Percentiles rank a stretch among this genome's conserved stretches.
These are phyloP conservation scores for Beauveria brongniartii DNA, from an alignment of 2,329 filamentous ascomycete species.

Conservation along the genomic window DNA sequence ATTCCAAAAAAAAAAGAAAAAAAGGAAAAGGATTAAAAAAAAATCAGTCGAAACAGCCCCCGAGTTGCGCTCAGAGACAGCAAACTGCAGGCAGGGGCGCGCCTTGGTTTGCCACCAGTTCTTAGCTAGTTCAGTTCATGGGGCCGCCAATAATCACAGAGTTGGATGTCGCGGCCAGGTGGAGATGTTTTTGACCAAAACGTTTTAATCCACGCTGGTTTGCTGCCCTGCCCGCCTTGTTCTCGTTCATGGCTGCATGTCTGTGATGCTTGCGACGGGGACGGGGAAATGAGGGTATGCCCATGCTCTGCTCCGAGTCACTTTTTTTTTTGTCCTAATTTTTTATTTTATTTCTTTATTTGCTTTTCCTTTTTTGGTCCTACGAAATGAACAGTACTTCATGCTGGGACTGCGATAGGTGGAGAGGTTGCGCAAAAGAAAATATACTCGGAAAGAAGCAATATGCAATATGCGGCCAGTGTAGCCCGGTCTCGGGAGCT, in stretches of 20 bases:
- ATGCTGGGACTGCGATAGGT: background rate
- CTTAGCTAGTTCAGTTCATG: background rate
- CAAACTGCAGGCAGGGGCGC: background rate
- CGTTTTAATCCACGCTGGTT: background rate
- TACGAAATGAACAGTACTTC: too few species aligned
- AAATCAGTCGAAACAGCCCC: background rate
- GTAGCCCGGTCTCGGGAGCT: background rate
- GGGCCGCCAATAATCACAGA: background rate
- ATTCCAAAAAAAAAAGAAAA: background rate
- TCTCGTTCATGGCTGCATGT: background rate
- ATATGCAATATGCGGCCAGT: background rate
- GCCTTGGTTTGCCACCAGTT: background rate
- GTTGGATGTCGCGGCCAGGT: slow-evolving; percentile 1
- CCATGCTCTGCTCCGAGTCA: background rate
- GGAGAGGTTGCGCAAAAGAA: background rate
- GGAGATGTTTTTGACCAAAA: background rate
- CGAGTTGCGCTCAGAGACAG: background rate
- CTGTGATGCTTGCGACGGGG: background rate
- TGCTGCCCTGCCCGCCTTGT: background rate
- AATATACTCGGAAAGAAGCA: background rate
- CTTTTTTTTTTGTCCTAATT: background rate
- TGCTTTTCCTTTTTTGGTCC: background rate
- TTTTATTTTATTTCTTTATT: background rate
- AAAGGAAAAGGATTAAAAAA: background rate
- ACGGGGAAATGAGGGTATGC: background rate